phyloP scores from a whole-genome alignment of 2,329 filamentous ascomycete species.

The Penicillium sp. region DNA sequence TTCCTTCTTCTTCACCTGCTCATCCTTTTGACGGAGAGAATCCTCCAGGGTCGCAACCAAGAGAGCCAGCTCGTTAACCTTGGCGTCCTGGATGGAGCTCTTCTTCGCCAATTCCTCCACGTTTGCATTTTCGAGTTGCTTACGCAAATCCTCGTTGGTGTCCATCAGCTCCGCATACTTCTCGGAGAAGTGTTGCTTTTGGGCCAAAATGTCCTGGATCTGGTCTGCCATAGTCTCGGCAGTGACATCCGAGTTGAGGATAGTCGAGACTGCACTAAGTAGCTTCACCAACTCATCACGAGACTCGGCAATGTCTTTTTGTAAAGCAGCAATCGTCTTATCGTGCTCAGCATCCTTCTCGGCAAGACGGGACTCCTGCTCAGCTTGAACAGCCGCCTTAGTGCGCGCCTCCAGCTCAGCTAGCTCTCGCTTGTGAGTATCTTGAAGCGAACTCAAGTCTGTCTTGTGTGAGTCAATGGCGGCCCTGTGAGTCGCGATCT shows the following conservation, averaged over 20 bases:
- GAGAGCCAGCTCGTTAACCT: constrained; percentile 55
- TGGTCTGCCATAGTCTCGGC: constrained; percentile 60
- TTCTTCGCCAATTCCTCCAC: constrained; percentile 41
- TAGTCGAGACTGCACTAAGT: constrained; percentile 56
- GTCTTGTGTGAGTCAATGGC: constrained; percentile 55
- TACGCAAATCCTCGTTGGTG: constrained; percentile 39
- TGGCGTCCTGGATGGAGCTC: constrained; percentile 54
- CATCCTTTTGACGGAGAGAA: constrained; percentile 44
- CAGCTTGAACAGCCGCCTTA: constrained; percentile 36
- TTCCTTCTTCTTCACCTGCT: constrained; percentile 47
- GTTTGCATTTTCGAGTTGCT: constrained; percentile 37
- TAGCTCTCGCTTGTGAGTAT: constrained; percentile 50
- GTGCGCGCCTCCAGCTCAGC: constrained; percentile 39
- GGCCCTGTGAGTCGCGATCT: constrained; percentile 57
- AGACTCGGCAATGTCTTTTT: constrained; percentile 63
- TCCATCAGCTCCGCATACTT: constrained; percentile 44
- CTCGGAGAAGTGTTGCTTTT: constrained; percentile 43
- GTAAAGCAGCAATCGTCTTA: constrained; percentile 56
- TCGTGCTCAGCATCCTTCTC: constrained; percentile 61
- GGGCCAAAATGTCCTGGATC: constrained; percentile 53
- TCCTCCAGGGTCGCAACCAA: constrained; percentile 49
- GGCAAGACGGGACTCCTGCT: constrained; percentile 36
- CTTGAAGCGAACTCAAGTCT: constrained; percentile 52
- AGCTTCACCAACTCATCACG: constrained; percentile 65
- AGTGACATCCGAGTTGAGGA: constrained; percentile 50